These are phyloP conservation scores for Plasmodium sp. DNA, from an alignment of 169 alveolate genomes.

Conservation along the genomic window DNA sequence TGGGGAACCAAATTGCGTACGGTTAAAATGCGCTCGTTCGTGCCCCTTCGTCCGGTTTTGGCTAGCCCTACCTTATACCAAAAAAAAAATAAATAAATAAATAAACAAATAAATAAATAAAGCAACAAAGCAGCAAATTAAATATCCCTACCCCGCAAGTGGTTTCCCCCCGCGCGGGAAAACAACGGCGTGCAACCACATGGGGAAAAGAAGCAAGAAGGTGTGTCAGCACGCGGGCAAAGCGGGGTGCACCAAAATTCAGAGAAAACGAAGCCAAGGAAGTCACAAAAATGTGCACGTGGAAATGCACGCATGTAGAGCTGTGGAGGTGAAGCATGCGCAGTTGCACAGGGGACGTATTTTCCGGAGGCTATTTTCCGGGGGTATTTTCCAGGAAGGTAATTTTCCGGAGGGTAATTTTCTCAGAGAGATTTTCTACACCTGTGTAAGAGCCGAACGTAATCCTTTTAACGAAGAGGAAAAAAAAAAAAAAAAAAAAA, in stretches of 20 bases:
- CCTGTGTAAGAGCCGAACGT: neutral
- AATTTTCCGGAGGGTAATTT: too few species aligned
- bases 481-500: neutral
- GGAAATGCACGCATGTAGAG: neutral
- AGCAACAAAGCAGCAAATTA: neutral
- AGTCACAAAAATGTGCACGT: neutral
- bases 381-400: too few species aligned
- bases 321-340: neutral
- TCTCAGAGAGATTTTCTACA: neutral
- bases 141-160: neutral
- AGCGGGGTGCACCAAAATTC: neutral
- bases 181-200: neutral
- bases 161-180: neutral
- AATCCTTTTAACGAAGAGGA: neutral
- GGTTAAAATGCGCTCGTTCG: neutral
- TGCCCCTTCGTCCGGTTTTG: neutral
- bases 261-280: neutral
- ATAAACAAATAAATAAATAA: neutral
- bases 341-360: neutral
- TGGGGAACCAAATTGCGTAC: neutral
- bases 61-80: neutral
- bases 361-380: too few species aligned
- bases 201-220: neutral
- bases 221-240: neutral
- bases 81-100: neutral